Base-by-base conservation (phyloP, 2,329 filamentous ascomycete species). In the Claviceps arundinis region DNA sequence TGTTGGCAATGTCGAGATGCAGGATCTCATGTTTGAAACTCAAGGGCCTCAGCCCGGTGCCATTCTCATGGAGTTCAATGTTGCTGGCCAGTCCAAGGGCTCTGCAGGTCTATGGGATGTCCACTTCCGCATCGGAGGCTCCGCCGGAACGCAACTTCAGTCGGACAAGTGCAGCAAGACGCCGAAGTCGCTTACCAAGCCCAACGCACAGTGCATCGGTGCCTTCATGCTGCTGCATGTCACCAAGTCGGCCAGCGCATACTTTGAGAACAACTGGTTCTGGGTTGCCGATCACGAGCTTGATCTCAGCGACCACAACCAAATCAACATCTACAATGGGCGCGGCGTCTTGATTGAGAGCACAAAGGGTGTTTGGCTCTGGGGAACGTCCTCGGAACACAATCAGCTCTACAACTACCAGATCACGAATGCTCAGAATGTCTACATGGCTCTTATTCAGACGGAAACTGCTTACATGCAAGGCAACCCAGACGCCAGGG, bases 211-310 rank as follows among this genome's bases (percentile, higher is more conserved):
- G 38, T 95, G 89, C 68, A 75, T 84, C 40, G 89, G 84, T 37
- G 79, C 87, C 26, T 93, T 88, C 67, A 65, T 86, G 64, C 70
- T 87, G 58, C 68, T 87, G 42, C 83, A 87, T 65, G 63, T 87
- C 49, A 85, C 82, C 2, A 54, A 68, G n/a, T 64, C 73, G 37
- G 76, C 78, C 50, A 84, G 81, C 59, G 80, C 81, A 46, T 95
- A 95, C 70, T 73, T 95, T 45, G 90, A 96, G 73, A 95, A 95
- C 71, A 82, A 76, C 47, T 95, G 88, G 87, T 84, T 87, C 67
- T 95, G 89, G 89, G 85, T 89, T 47, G 82, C 89, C 2, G 89
- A 95, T 65, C 89, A 95, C 72, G 87, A 94, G 64, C 83, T 95
- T 24, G 90, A 95, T 65, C 76, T 81, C 13, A 57, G 68, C 8